A percentile compares a stretch with the other conserved stretches of the same genome.
Evolutionary conservation across 441 rosid species (phyloP).

Genomic region (Omphalea diandra): DNA sequence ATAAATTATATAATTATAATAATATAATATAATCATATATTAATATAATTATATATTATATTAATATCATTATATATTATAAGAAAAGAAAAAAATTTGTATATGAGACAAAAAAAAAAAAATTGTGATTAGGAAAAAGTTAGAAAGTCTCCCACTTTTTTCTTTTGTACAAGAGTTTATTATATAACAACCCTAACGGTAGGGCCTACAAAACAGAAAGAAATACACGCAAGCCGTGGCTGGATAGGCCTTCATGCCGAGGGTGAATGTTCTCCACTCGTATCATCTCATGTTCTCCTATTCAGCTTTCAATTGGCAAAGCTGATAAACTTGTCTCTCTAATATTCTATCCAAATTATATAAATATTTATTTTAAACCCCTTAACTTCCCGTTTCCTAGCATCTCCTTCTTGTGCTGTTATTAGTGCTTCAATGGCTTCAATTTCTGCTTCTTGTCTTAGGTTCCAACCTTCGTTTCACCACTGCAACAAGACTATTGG

Average conservation of each 20-base stretch:
- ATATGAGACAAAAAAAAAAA: too few relatives aligned
- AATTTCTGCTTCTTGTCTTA: constrained; percentile 38
- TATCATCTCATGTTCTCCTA: not conserved
- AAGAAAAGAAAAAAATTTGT: too few relatives aligned
- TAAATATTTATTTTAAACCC: too few relatives aligned
- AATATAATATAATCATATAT: too few relatives aligned
- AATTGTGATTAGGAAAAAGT: too few relatives aligned
- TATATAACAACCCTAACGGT: not conserved
- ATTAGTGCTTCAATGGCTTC: constrained; percentile 37
- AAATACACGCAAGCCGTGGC: constrained; percentile 5
- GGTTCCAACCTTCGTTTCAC: constrained; percentile 25
- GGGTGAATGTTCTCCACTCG: constrained; percentile 22
- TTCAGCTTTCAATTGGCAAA: not conserved
- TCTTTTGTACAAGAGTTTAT: too few relatives aligned
- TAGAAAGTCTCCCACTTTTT: too few relatives aligned
- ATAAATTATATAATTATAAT: too few relatives aligned
- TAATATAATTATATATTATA: too few relatives aligned
- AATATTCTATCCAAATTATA: not conserved
- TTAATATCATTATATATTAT: too few relatives aligned
- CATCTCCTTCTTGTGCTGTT: not conserved
- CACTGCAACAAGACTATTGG: constrained; percentile 11
- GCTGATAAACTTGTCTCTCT: not conserved
- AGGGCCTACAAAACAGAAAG: constrained; percentile 13
- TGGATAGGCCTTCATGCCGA: constrained; percentile 21
- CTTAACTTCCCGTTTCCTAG: not conserved